phyloP scores from a whole-genome alignment of 164 flowering plant species.

The Piper betle region DNA sequence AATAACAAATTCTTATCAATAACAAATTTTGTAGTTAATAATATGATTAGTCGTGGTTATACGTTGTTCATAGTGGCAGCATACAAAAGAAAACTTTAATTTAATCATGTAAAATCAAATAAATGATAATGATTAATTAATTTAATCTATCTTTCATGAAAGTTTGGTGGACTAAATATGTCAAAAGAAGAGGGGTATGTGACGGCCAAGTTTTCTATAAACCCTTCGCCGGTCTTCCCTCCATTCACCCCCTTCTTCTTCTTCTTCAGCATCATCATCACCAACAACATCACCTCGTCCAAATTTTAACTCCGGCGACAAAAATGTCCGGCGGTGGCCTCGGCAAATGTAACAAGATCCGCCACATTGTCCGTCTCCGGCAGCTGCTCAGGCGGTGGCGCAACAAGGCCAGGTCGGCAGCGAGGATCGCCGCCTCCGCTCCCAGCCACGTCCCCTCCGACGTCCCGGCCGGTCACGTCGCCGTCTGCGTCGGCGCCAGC shows the following conservation, averaged over 20 bases:
- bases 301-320: too few species aligned
- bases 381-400: slow-evolving; percentile 76
- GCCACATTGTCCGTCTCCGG: slow-evolving; percentile 30
- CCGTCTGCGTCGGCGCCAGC: slow-evolving; percentile 55
- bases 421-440: slow-evolving; percentile 19
- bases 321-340: slow-evolving; percentile 4
- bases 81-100: too few species aligned
- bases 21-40: too few species aligned
- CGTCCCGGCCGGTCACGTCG: slow-evolving; percentile 66
- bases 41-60: too few species aligned
- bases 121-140: too few species aligned
- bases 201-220: not conserved
- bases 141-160: too few species aligned
- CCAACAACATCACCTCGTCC: not conserved
- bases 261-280: not conserved
- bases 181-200: too few species aligned
- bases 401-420: slow-evolving; percentile 34
- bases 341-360: slow-evolving; percentile 22
- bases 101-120: too few species aligned
- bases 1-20: too few species aligned
- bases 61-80: too few species aligned
- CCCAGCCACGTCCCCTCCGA: slow-evolving; percentile 36
- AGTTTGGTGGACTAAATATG: too few species aligned
- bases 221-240: not conserved
- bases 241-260: not conserved